phyloP scores from a whole-genome alignment of 2,329 filamentous ascomycete genomes.

The Epichloe amarillans region DNA sequence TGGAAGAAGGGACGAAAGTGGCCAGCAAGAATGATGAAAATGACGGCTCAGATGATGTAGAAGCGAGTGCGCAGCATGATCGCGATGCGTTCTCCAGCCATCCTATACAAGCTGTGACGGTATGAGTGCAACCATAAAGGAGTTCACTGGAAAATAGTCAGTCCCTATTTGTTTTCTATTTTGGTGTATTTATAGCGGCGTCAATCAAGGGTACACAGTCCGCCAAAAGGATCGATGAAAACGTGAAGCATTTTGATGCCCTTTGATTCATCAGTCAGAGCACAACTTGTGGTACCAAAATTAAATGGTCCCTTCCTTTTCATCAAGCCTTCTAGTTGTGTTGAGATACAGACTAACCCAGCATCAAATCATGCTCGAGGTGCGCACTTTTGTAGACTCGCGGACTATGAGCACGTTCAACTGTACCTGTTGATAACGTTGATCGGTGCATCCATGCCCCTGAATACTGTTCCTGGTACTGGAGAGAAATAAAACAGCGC shows the following conservation, averaged over 20 bases:
- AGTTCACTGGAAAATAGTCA: neutral
- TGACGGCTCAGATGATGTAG: slow-evolving; percentile 1
- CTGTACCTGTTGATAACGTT: neutral
- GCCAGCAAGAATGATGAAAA: neutral
- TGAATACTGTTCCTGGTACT: neutral
- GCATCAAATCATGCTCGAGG: neutral
- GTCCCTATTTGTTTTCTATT: slow-evolving; percentile 10
- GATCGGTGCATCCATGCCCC: neutral
- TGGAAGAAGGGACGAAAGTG: neutral
- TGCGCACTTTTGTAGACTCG: neutral
- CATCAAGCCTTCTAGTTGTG: neutral
- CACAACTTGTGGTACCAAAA: neutral
- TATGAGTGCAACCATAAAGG: slow-evolving; percentile 11
- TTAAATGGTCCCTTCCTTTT: neutral
- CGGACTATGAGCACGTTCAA: neutral
- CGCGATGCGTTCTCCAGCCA: slow-evolving; percentile 17
- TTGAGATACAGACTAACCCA: neutral
- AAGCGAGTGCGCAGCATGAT: slow-evolving; percentile 13
- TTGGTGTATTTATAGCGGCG: slow-evolving; percentile 12
- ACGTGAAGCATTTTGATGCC: neutral
- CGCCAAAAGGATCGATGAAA: neutral
- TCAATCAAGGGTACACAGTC: neutral
- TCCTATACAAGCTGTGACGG: slow-evolving; percentile 20
- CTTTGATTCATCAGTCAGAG: neutral
- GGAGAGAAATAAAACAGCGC: neutral